Evolutionary conservation across 1,284 basidiomycete genomes (phyloP), one percentile per base, ranked within the genome.

Genomic region (Phenoliferia sp.): DNA sequence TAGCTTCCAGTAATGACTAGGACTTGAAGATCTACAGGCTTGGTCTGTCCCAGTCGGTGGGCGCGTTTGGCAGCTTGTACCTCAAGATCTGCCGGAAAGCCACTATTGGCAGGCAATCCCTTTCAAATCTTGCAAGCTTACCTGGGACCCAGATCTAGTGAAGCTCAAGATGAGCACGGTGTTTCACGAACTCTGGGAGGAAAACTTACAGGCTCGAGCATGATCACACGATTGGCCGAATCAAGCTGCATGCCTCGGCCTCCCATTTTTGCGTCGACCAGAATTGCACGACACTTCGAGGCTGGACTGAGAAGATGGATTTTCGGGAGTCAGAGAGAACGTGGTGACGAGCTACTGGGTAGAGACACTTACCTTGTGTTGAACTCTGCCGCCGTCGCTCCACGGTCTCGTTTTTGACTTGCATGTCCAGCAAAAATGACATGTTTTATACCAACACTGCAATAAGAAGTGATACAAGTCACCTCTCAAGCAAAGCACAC

Each of bases 181-280:
- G 22, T 10, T n/a, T n/a, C 22, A 52, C 50, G 50, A 52, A n/a
- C n/a, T n/a, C n/a, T 10, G 7, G 50, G 28, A 12, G 12, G 22
- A 52, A n/a, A 12, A 10, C 50, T 9, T 52, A n/a, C 50, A 10
- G 69, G 67, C 33, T 73, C 72, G n/a, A 66, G 33, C 29, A 69
- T 54, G 60, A 73, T 68, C n/a, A 73, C 55, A 9, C 72, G 36
- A 2, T 16, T 39, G 2, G 72, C 72, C 3, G 64, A 62, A 0
- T 67, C 69, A 7, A 73, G 48, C 3, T 63, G 52, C 52, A 71
- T 44, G 12, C 71, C 71, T 17, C 71, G 69, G 10, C 71, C 71
- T 34, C 71, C 71, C 10, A 63, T 59, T 15, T 64, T 60, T 6
- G 68, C 72, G 16, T 73, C 70, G 31, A 73, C 66, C 33, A 73